Evolutionary conservation across 2,329 filamentous ascomycete genomes (phyloP), one percentile per base, ranked within the genome.

Genomic region (Cladosporium austrohemisphaericum): DNA sequence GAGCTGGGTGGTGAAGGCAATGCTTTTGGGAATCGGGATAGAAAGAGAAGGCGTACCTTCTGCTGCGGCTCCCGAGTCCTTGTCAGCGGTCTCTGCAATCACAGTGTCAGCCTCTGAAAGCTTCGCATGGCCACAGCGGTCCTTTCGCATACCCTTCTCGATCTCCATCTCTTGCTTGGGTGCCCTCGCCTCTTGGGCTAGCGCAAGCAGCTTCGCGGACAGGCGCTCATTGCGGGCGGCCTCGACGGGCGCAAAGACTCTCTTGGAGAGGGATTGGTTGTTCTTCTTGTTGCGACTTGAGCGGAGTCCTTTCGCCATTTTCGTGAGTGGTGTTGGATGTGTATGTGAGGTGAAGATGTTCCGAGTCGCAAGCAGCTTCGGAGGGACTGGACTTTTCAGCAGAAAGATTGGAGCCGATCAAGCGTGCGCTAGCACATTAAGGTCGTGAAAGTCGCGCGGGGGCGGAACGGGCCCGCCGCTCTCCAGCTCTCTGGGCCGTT

Each of bases 271-370:
- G 61, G 81, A 84, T 59, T 80, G 78, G 73, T 90, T 89, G 75
- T 96, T 96, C 63, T 78, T 77, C 75, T 96, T 96, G 62, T 77
- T 82, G 57, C 80, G 76, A 66, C 85, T 94, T 57, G 91, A 81
- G 67, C 92, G 80, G 53, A 86, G 76, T 66, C 88, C 86, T 69
- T 95, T 96, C 19, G 91, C 92, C 92, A 96, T 97, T 60, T 49
- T 78, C n/a, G 52, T 43, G 19, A 35, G 55, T 49, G 51, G 45
- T 35, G 50, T 31, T 46, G 53, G 49, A 55, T 49, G 40, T 37
- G 33, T 29, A 8, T 18, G 19, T 33, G 49, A 20, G 18, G 36
- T 23, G 28, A 20, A 16, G 25, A 29, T 14, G 28, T n/a, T 31
- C 26, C 20, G 26, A 25, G 29, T 33, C 32, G 44, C 32, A 36